A percentile compares a stretch with the other conserved stretches of the same genome.
These are phyloP conservation scores for Pythium myriotylum DNA, from an alignment of 352 stramenopile species.

Conservation along the genomic window DNA sequence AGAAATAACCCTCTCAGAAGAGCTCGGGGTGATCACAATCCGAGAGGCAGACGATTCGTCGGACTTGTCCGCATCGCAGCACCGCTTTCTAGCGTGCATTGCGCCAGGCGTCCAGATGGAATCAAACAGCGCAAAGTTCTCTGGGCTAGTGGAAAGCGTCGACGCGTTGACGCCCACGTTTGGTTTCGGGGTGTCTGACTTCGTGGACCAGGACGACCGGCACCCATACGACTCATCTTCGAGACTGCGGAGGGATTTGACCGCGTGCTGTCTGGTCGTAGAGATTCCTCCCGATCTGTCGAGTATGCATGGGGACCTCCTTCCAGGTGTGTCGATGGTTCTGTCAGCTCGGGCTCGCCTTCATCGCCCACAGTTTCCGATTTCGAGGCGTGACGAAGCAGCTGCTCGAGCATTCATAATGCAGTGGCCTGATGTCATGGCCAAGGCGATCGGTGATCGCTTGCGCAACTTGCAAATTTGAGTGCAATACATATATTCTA, in stretches of 20 bases:
- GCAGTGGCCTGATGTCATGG: conserved; percentile 13
- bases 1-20: conserved; percentile 21
- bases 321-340: conserved; percentile 3
- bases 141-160: conserved; percentile 1
- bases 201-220: conserved; percentile 17
- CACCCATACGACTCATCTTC: conserved; percentile 14
- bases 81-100: conserved; percentile 2
- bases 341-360: conserved; percentile 5
- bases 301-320: too few species aligned
- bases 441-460: conserved; percentile 8
- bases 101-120: conserved; percentile 10
- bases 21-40: conserved; percentile 18
- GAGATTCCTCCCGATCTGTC: not conserved
- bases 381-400: conserved; percentile 3
- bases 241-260: conserved; percentile 3
- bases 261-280: conserved; percentile 5
- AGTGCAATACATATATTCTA: too few species aligned
- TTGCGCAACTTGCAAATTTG: too few species aligned
- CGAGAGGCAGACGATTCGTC: conserved; percentile 13
- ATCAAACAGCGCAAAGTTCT: conserved; percentile 19
- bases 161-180: not conserved
- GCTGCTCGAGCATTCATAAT: not conserved
- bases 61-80: not conserved
- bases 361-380: conserved; percentile 4
- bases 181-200: conserved; percentile 11